A percentile compares a stretch with the other conserved stretches of the same genome.
phyloP scores from a whole-genome alignment of 768 basidiomycete species.

The Dentipellis fragilis region DNA sequence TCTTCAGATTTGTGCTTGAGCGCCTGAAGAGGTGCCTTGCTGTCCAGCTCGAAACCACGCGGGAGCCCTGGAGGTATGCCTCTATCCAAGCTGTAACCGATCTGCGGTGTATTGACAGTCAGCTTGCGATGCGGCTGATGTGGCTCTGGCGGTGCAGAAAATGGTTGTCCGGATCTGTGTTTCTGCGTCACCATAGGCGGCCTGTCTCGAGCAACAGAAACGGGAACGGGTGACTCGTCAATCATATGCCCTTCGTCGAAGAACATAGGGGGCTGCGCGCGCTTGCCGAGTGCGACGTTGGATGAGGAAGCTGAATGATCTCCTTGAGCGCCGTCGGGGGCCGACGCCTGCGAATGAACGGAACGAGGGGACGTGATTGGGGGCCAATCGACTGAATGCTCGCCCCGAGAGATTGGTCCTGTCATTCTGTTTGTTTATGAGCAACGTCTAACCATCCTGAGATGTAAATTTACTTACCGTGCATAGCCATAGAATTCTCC shows the following conservation, averaged over 20 bases:
- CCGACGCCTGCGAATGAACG: neutral
- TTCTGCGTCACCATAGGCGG: neutral
- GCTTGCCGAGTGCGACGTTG: neutral
- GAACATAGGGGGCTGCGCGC: slow-evolving; percentile 7
- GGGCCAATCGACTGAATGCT: slow-evolving; percentile 50
- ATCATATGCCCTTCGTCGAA: slow-evolving; percentile 29
- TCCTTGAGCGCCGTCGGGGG: neutral
- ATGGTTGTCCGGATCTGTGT: neutral
- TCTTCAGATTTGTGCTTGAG: slow-evolving; percentile 11
- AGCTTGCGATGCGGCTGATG: slow-evolving; percentile 26
- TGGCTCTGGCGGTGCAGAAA: slow-evolving; percentile 46
- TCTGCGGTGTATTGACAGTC: slow-evolving; percentile 17
- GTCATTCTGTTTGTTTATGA: slow-evolving; percentile 45
- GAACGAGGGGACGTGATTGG: slow-evolving; percentile 4
- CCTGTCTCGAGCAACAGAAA: slow-evolving; percentile 3
- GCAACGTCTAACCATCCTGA: neutral
- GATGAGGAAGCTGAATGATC: slow-evolving; percentile 1
- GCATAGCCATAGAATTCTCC: slow-evolving; percentile 95
- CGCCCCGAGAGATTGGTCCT: slow-evolving; percentile 46
- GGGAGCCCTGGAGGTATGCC: neutral
- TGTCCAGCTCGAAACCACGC: slow-evolving; percentile 30
- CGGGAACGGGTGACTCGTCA: slow-evolving; percentile 33
- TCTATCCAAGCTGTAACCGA: slow-evolving; percentile 25
- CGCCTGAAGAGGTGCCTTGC: slow-evolving; percentile 29
- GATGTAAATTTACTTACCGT: no score